phyloP scores from a whole-genome alignment of 2,329 filamentous ascomycete genomes.

The Talaromyces sp. region DNA sequence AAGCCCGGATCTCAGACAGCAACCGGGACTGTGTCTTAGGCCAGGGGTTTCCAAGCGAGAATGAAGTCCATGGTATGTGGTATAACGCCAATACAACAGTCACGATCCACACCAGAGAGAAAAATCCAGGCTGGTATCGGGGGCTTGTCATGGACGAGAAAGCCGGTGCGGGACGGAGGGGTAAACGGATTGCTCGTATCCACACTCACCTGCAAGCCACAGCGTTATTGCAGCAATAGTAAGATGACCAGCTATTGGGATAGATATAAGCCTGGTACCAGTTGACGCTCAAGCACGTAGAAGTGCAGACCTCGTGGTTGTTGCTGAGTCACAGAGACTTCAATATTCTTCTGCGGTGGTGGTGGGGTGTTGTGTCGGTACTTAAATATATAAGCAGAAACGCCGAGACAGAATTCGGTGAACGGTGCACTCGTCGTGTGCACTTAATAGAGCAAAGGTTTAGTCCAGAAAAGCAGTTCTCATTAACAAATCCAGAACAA shows the following conservation, averaged over 20 bases:
- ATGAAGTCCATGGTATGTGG: not conserved
- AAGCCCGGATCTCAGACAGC: not conserved
- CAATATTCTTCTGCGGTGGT: not conserved
- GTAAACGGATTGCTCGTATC: not conserved
- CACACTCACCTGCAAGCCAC: slow-evolving; percentile 1
- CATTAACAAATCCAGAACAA: not conserved
- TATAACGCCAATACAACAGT: not conserved
- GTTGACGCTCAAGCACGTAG: not conserved
- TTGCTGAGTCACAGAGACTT: not conserved
- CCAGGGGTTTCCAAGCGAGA: not conserved
- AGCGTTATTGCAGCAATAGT: not conserved
- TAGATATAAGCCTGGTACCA: not conserved
- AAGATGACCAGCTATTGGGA: too few species aligned
- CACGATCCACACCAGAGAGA: not conserved
- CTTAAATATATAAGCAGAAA: not conserved
- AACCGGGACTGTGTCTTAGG: not conserved
- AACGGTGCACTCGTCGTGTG: not conserved
- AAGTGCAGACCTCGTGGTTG: not conserved
- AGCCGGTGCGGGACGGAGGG: not conserved
- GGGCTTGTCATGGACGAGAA: not conserved
- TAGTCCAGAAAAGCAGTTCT: not conserved
- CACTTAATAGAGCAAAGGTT: not conserved
- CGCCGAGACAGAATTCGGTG: not conserved
- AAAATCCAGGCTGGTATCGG: not conserved
- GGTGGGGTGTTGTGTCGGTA: not conserved